These are phyloP conservation scores for Rusavskia elegans DNA, from an alignment of 495 filamentous ascomycete genomes.

Conservation along the genomic window DNA sequence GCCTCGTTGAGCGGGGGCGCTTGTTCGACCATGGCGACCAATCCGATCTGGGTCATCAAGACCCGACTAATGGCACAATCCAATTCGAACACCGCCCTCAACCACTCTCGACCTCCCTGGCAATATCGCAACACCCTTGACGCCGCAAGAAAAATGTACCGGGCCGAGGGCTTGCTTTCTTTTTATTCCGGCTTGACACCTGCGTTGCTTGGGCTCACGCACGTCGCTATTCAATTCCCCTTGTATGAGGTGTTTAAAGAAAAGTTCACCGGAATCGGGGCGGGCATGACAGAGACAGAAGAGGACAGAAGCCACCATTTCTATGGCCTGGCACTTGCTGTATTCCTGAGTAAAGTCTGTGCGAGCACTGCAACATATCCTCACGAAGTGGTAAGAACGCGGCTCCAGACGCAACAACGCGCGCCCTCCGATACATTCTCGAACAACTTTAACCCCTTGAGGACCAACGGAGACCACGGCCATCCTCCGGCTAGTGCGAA, in stretches of 20 bases:
- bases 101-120: conserved; percentile 58
- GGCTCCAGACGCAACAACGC: conserved; percentile 81
- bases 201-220: conserved; percentile 78
- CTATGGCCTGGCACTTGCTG: conserved; percentile 65
- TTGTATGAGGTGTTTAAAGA: conserved; percentile 88
- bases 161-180: conserved; percentile 64
- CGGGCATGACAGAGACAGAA: conserved; percentile 48
- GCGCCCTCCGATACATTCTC: conserved; percentile 26
- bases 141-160: conserved; percentile 90
- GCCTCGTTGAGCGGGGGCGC: conserved; percentile 82
- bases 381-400: conserved; percentile 29
- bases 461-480: conserved; percentile 20
- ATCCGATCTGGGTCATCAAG: conserved; percentile 99
- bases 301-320: conserved; percentile 44
- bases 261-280: conserved; percentile 72
- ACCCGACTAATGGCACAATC: conserved; percentile 91
- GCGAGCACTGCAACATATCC: conserved; percentile 94
- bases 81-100: conserved; percentile 29
- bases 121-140: conserved; percentile 78
- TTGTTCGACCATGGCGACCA: conserved; percentile 89
- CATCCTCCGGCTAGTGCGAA: conserved; percentile 30
- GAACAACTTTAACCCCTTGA: conserved; percentile 16
- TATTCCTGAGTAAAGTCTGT: conserved; percentile 87
- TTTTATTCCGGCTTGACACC: conserved; percentile 95
- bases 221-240: conserved; percentile 96